Evolutionary conservation across 345 rosid species (phyloP).

Genomic region (Rhodomyrtus tomentosa): DNA sequence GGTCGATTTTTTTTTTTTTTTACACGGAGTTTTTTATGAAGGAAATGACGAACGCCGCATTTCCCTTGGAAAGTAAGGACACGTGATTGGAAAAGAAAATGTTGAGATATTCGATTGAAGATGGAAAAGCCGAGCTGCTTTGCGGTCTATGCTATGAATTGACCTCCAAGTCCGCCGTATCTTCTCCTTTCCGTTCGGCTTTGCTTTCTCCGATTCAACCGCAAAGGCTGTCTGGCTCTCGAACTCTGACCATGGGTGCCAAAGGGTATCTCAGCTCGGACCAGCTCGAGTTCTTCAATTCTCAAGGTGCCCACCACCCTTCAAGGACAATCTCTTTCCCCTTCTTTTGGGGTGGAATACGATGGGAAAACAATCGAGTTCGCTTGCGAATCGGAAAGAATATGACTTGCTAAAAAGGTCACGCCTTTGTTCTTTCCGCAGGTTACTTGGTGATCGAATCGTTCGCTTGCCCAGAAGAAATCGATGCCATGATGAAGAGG

Average conservation of each 20-base stretch:
- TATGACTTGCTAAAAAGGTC: not conserved
- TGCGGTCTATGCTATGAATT: no score
- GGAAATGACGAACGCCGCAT: no score
- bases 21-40: no score
- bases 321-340: not conserved
- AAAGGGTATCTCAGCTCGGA: constrained; percentile 40
- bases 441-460: constrained; percentile 80
- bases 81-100: not conserved
- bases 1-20: no score
- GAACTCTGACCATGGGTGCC: constrained; percentile 30
- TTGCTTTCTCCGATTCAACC: not conserved
- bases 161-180: not conserved
- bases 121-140: no score
- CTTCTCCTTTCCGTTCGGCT: not conserved
- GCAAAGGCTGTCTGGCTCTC: not conserved
- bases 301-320: constrained; percentile 29
- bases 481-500: constrained; percentile 50
- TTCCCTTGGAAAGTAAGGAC: not conserved
- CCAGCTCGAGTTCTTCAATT: constrained; percentile 46
- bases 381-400: not conserved
- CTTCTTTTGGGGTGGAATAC: not conserved
- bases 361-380: not conserved
- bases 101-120: no score
- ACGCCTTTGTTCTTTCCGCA: not conserved
- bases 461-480: constrained; percentile 53